These are phyloP conservation scores for Clitoria ternatea DNA, from an alignment of 306 rosid genomes.

Conservation along the genomic window DNA sequence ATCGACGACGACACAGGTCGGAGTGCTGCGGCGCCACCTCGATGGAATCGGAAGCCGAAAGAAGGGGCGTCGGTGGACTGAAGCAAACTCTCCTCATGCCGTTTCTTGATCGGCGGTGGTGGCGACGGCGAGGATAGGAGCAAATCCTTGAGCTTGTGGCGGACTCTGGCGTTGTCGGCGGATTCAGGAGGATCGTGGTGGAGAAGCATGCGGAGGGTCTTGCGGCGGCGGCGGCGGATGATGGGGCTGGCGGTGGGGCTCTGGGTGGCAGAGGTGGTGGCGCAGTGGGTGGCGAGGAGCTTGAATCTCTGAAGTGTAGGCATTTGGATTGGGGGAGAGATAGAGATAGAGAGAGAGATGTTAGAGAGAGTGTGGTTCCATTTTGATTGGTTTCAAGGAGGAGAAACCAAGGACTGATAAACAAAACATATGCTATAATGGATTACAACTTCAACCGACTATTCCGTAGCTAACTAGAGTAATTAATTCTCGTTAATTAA, in stretches of 20 bases:
- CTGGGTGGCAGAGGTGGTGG: conserved; percentile 41
- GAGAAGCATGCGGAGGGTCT: conserved; percentile 72
- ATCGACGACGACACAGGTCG: conserved; percentile 50
- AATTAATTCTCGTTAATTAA: too few species aligned
- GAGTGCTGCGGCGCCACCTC: conserved; percentile 31
- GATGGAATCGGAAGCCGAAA: conserved; percentile 17
- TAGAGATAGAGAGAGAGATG: conserved; percentile 10
- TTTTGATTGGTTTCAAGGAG: background rate
- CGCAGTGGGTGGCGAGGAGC: conserved; percentile 69
- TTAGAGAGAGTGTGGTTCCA: conserved; percentile 32
- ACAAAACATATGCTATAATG: too few species aligned
- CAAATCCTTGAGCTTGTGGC: conserved; percentile 69
- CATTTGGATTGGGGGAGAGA: conserved; percentile 38
- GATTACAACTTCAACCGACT: too few species aligned
- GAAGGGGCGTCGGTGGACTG: conserved; percentile 19
- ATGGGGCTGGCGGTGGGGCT: conserved; percentile 77
- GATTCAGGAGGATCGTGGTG: conserved; percentile 27
- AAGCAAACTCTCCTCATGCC: conserved; percentile 13
- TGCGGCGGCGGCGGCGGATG: conserved; percentile 55
- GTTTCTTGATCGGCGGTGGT: conserved; percentile 35
- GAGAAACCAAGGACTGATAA: background rate
- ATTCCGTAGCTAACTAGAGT: too few species aligned
- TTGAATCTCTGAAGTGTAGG: conserved; percentile 67
- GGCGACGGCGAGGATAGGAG: conserved; percentile 63
- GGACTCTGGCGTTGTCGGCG: conserved; percentile 43